Evolutionary conservation across 73 alveolate species (phyloP).

Genomic region (Tetrahymena elliotti): DNA sequence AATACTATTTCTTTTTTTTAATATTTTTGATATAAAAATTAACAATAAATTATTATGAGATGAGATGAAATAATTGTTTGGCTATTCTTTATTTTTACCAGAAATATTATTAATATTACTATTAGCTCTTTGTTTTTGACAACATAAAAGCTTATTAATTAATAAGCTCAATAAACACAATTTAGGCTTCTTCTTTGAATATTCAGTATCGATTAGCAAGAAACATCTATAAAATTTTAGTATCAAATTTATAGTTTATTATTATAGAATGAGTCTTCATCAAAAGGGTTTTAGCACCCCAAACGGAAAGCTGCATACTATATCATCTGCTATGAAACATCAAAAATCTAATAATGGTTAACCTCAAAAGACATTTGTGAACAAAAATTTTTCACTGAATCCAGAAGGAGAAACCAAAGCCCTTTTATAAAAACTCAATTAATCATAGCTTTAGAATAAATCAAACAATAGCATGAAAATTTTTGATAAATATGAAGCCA

Average conservation of each 20-base stretch:
- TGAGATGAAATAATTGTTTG: neutral
- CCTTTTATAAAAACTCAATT: neutral
- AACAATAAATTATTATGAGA: neutral
- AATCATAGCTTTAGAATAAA: neutral
- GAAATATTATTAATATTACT: neutral
- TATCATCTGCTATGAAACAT: neutral
- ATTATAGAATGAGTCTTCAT: neutral
- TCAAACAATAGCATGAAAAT: neutral
- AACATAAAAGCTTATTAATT: neutral
- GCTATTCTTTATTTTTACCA: neutral
- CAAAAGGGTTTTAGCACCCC: neutral
- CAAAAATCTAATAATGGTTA: neutral
- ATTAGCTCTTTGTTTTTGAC: neutral
- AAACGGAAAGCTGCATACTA: neutral
- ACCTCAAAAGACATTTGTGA: neutral
- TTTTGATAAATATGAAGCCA: neutral
- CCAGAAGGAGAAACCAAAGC: neutral
- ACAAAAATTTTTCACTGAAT: neutral
- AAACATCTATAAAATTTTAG: neutral
- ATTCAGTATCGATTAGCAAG: neutral
- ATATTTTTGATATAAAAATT: neutral
- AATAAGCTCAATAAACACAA: neutral
- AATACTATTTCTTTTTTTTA: too few relatives aligned
- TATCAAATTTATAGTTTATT: neutral
- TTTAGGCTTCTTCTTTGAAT: neutral